These are phyloP conservation scores for Kodamaea arcana DNA, from an alignment of 1,139 yeast genomes.

Conservation along the genomic window DNA sequence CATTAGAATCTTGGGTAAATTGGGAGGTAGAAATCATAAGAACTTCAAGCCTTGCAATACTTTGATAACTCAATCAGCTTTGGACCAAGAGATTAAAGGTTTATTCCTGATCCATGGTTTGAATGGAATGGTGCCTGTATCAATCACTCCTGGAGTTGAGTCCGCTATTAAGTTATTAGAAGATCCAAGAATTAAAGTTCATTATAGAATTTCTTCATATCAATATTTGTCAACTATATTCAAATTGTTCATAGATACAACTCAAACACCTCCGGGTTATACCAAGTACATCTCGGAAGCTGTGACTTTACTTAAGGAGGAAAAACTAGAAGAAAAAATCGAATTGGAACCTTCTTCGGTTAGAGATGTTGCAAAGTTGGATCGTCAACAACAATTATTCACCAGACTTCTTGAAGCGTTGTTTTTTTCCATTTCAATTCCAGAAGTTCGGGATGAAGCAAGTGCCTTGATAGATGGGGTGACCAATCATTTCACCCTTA, in stretches of 20 bases:
- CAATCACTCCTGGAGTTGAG: conserved; percentile 77
- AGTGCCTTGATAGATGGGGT: conserved; percentile 56
- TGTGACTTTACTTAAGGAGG: conserved; percentile 47
- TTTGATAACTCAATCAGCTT: conserved; percentile 51
- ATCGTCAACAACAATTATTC: conserved; percentile 58
- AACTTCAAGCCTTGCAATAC: conserved; percentile 73
- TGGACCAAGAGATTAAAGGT: conserved; percentile 69
- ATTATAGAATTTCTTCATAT: conserved; percentile 75
- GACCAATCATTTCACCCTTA: conserved; percentile 73
- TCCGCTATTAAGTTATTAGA: conserved; percentile 68
- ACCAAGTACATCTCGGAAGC: conserved; percentile 39
- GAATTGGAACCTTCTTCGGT: conserved; percentile 41
- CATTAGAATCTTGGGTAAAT: conserved; percentile 84
- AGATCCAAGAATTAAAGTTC: conserved; percentile 60
- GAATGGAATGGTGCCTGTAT: conserved; percentile 55
- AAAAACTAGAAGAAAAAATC: conserved; percentile 33
- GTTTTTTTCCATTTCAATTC: conserved; percentile 71
- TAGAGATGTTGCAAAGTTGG: conserved; percentile 47
- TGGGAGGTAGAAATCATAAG: conserved; percentile 93
- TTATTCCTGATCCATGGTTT: conserved; percentile 70
- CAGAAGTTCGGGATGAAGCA: conserved; percentile 73
- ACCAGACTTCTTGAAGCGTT: conserved; percentile 62
- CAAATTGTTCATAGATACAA: conserved; percentile 64
- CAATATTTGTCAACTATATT: conserved; percentile 64
- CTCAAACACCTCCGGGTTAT: conserved; percentile 57